Percentiles rank a stretch among this genome's conserved stretches.
Conservation (phyloP, 2,329 filamentous ascomycete species). For the Diaporthe destruens region DNA sequence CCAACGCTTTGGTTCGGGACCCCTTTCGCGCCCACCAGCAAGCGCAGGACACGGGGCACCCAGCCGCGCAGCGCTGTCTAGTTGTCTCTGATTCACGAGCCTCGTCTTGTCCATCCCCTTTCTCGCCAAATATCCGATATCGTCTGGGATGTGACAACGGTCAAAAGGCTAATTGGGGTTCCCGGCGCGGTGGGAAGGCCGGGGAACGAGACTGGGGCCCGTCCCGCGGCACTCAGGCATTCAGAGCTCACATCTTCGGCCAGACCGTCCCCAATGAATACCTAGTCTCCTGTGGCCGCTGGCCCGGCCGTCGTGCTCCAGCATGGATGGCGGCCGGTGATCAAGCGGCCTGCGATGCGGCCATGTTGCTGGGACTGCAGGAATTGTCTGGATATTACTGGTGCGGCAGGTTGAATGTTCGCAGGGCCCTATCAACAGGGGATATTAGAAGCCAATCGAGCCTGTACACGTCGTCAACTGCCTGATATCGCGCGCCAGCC, state of each 20-base stretch:
- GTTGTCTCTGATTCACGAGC: not conserved
- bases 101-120: not conserved
- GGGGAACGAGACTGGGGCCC: not conserved
- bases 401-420: not conserved
- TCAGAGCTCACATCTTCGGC: constrained; percentile 25
- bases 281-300: not conserved
- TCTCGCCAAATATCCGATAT: not conserved
- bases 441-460: constrained; percentile 31
- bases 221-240: constrained; percentile 10
- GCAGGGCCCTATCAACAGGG: constrained; percentile 10
- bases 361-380: constrained; percentile 1
- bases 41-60: not conserved
- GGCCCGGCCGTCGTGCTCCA: not conserved
- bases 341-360: constrained; percentile 26
- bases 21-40: not conserved
- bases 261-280: constrained; percentile 2
- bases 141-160: constrained; percentile 14
- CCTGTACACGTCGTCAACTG: constrained; percentile 30
- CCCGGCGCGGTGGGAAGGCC: constrained; percentile 19
- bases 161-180: constrained; percentile 27
- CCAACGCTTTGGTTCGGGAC: constrained; percentile 16
- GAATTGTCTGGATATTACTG: constrained; percentile 10
- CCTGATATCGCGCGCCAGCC: constrained; percentile 15
- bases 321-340: not conserved
- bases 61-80: constrained; percentile 17